Conservation (phyloP, 257 asterid species). For the Nemophila menziesii region DNA sequence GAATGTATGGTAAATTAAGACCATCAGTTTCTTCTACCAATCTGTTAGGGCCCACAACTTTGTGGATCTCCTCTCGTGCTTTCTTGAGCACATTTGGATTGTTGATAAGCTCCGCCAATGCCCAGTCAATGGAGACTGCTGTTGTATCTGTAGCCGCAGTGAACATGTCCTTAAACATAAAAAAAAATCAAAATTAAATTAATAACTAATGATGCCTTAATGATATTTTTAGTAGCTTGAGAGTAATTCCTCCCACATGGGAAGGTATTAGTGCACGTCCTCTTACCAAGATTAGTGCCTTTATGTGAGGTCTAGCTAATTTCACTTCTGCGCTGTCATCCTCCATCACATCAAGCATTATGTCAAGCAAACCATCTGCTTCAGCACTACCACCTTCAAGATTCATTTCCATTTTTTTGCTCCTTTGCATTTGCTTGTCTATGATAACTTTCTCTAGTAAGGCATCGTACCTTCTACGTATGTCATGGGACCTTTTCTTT, state of each 20-base stretch:
- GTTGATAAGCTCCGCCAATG: constrained; percentile 53
- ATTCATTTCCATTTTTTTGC: too few relatives aligned
- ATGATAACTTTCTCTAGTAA: constrained; percentile 39
- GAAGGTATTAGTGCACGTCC: too few relatives aligned
- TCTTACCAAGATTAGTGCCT: constrained; percentile 54
- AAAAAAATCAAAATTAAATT: too few relatives aligned
- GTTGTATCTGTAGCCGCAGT: constrained; percentile 64
- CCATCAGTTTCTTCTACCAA: constrained; percentile 50
- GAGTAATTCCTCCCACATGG: too few relatives aligned
- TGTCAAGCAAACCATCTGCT: constrained; percentile 42
- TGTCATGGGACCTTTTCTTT: constrained; percentile 36
- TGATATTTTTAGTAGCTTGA: too few relatives aligned
- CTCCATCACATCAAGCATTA: constrained; percentile 49
- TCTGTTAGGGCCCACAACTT: constrained; percentile 24
- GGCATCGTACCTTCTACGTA: constrained; percentile 39
- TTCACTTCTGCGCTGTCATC: constrained; percentile 32
- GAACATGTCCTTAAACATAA: neutral
- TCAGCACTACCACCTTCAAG: constrained; percentile 8
- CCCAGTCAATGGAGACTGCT: constrained; percentile 69
- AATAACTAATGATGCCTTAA: too few relatives aligned
- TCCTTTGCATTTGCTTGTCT: constrained; percentile 23
- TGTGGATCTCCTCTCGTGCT: constrained; percentile 40
- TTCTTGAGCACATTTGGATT: constrained; percentile 37
- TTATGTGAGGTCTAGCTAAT: constrained; percentile 44
- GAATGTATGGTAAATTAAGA: constrained; percentile 41